Evolutionary conservation across 2,329 filamentous ascomycete species (phyloP), one percentile per base, ranked within the genome.

Genomic region (Penicillium sp.): DNA sequence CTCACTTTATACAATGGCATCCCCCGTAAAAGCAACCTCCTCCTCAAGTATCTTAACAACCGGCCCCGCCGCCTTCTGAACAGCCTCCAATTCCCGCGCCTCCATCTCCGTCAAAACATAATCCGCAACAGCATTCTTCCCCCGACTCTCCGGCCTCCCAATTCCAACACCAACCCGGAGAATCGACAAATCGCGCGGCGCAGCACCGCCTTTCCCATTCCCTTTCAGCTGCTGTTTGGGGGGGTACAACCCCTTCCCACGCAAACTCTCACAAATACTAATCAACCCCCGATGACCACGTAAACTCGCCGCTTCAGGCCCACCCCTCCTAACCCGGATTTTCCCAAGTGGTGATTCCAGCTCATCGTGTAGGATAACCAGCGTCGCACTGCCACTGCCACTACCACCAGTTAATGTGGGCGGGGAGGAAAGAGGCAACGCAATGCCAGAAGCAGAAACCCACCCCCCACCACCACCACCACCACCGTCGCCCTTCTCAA

Each of bases 301-400:
- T 30, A 84, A 78, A 64, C 87, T 90, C 20, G 68, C 64, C 48
- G 79, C 72, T 45, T 72, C 65, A 1, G 70, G 63, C 2, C 80
- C 78, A 68, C 88, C 90, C 20, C 79, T 78, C 49, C 82, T 82
- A 5, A 90, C 77, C 42, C 78, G 83, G 12, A 96, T 80, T 29
- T 80, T 79, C 0, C 91, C 91, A 2, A 91, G 66, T 2, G 81
- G 76, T 34, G 83, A 79, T 64, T 97, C 92, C 27, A 97, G 74
- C 69, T 97, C 93, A 69, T 97, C 93, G 69, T 97, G 91, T 17
- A 97, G 77, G 10, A 97, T 76, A 0, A 97, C 84, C 13, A 99
- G 72, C 3, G 78, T 74, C 12, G 60, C 54, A 1, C 7, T 17
- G 3, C 27, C 39, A 15, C 17, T 33, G 21, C 27, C 39, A 20